phyloP scores from a whole-genome alignment of 495 filamentous ascomycete genomes.

The Hypoxylon perforatum region DNA sequence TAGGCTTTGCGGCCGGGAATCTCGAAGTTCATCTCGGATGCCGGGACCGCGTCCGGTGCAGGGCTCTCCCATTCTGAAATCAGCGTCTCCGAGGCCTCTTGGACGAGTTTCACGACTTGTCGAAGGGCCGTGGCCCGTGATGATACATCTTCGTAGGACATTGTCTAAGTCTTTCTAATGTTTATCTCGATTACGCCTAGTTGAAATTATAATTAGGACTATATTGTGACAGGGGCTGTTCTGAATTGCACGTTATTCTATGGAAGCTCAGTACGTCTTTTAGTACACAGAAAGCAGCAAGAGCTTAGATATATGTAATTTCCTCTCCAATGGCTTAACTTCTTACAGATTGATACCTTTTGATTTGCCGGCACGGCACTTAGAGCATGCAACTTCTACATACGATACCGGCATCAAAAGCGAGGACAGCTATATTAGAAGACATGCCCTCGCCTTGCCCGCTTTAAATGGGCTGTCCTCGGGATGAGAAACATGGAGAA shows the following conservation, averaged over 20 bases:
- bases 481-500: conserved; percentile 30
- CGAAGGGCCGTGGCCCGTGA: conserved; percentile 37
- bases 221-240: background rate
- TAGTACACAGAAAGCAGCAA: background rate
- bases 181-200: background rate
- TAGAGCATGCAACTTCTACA: conserved; percentile 8
- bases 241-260: background rate
- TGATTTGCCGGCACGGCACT: conserved; percentile 32
- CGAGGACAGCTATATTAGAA: conserved; percentile 8
- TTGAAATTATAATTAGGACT: background rate
- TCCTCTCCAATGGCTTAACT: background rate
- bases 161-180: background rate
- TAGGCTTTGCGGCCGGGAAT: conserved; percentile 37
- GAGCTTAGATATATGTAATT: conserved; percentile 1
- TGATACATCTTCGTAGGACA: conserved; percentile 31
- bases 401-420: conserved; percentile 17
- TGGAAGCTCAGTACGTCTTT: background rate
- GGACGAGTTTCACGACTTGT: conserved; percentile 37
- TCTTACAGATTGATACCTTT: background rate
- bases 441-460: conserved; percentile 6
- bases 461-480: conserved; percentile 27
- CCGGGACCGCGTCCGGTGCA: conserved; percentile 31
- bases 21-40: conserved; percentile 30
- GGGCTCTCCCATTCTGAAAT: conserved; percentile 39
- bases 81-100: conserved; percentile 32